Percentiles rank a stretch among this genome's conserved stretches.
phyloP scores from a whole-genome alignment of 2,329 filamentous ascomycete species.

The Aspergillus cejpii region DNA sequence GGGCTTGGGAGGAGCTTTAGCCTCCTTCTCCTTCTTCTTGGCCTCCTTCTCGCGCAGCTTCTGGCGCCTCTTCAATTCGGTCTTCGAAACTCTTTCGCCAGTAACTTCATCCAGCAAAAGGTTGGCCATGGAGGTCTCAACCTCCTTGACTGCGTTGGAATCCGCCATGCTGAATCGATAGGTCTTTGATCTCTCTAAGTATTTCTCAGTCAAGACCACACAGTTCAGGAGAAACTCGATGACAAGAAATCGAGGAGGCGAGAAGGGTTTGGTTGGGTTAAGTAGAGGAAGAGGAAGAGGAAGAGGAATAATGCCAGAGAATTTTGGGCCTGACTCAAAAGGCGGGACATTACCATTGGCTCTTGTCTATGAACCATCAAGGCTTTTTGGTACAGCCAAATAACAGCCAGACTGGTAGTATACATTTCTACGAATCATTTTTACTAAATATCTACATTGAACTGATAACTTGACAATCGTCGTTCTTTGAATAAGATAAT shows the following conservation, averaged over 20 bases:
- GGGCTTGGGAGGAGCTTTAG: constrained; percentile 55
- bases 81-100: constrained; percentile 78
- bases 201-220: constrained; percentile 11
- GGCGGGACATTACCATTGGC: constrained; percentile 25
- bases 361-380: neutral
- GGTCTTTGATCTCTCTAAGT: constrained; percentile 1
- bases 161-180: constrained; percentile 34
- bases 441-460: neutral
- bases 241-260: constrained; percentile 5
- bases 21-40: constrained; percentile 81
- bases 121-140: constrained; percentile 54
- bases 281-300: constrained; percentile 16
- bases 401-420: neutral
- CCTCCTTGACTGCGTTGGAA: constrained; percentile 39
- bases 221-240: constrained; percentile 4
- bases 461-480: neutral
- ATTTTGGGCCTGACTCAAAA: constrained; percentile 31
- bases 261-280: constrained; percentile 19
- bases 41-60: constrained; percentile 84
- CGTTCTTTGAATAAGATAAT: neutral
- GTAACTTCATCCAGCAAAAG: constrained; percentile 87
- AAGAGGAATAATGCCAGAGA: constrained; percentile 19
- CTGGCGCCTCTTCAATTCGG: constrained; percentile 87
- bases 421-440: neutral
- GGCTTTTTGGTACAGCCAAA: neutral